Conservation (phyloP, 2,329 filamentous ascomycete species). For the Paecilomyces sp. region DNA sequence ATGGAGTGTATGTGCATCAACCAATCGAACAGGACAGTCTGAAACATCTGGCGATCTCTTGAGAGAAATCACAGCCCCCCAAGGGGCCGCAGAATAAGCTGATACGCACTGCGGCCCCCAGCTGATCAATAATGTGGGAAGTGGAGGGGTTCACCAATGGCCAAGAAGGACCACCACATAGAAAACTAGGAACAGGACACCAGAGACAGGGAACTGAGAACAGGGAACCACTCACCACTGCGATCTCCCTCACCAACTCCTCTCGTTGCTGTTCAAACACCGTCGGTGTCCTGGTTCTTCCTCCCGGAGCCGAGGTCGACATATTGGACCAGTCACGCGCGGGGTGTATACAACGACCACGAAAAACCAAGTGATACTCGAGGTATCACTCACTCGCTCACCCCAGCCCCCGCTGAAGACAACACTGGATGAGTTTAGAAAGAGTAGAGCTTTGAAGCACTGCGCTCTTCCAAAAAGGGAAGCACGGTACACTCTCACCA, state of each 20-base stretch:
- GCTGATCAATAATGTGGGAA: not conserved
- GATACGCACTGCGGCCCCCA: not conserved
- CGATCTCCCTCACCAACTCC: constrained; percentile 37
- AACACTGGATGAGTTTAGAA: not conserved
- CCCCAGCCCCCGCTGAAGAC: not conserved
- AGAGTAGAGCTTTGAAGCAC: not conserved
- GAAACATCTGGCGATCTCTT: not conserved
- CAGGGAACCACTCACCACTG: constrained; percentile 28
- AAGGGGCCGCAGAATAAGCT: not conserved
- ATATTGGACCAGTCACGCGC: constrained; percentile 1
- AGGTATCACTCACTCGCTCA: not conserved
- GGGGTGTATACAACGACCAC: not conserved
- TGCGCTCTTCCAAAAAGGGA: not conserved
- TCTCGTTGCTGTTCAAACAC: constrained; percentile 38
- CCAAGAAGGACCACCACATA: not conserved
- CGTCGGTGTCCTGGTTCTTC: constrained; percentile 16
- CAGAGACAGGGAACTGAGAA: not conserved
- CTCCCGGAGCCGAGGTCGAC: constrained; percentile 3
- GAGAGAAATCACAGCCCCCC: not conserved
- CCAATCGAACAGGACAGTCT: not conserved
- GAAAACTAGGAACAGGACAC: not conserved
- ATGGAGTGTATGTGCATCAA: not conserved
- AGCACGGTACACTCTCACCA: not conserved
- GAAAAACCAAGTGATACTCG: not conserved
- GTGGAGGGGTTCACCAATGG: not conserved